These are phyloP conservation scores for Diplodia sapinea DNA, from an alignment of 2,329 filamentous ascomycete genomes.

Conservation along the genomic window DNA sequence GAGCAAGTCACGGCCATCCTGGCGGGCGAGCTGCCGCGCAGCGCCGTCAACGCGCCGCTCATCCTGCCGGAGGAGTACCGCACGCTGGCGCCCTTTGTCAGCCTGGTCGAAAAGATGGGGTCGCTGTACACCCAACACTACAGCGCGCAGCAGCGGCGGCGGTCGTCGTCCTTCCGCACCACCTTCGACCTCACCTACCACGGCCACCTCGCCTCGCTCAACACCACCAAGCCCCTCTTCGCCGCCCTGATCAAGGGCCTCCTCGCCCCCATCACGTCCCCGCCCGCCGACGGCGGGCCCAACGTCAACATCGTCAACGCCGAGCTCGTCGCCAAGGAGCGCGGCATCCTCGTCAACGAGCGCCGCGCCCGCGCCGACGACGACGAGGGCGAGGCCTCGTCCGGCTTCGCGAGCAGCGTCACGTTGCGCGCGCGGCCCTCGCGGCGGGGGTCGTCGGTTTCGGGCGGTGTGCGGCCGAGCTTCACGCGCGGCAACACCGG, in stretches of 20 bases:
- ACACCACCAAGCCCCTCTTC: conserved; percentile 78
- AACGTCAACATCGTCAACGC: conserved; percentile 87
- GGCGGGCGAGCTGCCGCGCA: conserved; percentile 72
- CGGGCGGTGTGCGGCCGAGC: conserved; percentile 8
- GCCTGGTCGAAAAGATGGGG: conserved; percentile 79
- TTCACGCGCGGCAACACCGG: conserved; percentile 35
- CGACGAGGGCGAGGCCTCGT: conserved; percentile 61
- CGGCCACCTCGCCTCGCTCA: conserved; percentile 72
- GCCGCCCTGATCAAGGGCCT: conserved; percentile 80
- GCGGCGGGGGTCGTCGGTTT: conserved; percentile 42
- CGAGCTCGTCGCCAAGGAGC: conserved; percentile 74
- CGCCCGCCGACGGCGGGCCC: conserved; percentile 63
- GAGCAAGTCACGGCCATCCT: conserved; percentile 78
- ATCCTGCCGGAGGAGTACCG: conserved; percentile 82
- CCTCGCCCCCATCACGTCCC: conserved; percentile 62
- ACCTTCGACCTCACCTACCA: conserved; percentile 80
- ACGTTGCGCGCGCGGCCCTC: conserved; percentile 65
- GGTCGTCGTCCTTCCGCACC: conserved; percentile 57
- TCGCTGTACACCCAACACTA: conserved; percentile 80
- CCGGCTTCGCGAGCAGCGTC: conserved; percentile 64
- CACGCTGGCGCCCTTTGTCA: conserved; percentile 77
- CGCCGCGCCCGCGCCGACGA: conserved; percentile 66
- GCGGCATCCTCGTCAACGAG: conserved; percentile 79
- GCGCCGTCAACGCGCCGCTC: conserved; percentile 79
- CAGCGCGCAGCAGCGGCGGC: conserved; percentile 39